Conservation (phyloP, 2,329 filamentous ascomycete genomes). For the Phaeoacremonium minimum region DNA sequence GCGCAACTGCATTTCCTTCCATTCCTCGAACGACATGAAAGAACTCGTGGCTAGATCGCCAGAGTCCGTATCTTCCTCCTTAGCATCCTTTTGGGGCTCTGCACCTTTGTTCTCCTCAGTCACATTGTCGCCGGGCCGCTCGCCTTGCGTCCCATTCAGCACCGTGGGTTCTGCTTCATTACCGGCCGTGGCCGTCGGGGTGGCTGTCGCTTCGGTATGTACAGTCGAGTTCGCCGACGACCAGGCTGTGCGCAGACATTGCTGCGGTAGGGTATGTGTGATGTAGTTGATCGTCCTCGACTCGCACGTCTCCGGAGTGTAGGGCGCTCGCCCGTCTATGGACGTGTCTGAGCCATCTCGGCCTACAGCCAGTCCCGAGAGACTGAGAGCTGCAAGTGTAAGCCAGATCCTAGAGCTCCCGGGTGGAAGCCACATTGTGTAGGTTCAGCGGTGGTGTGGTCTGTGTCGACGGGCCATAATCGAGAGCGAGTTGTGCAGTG, state of each 20-base stretch:
- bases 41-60: conserved; percentile 62
- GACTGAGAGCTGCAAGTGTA: too few species aligned
- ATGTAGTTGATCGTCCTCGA: conserved; percentile 75
- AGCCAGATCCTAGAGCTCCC: too few species aligned
- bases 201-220: conserved; percentile 7
- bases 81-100: conserved; percentile 10
- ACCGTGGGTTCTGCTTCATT: conserved; percentile 9
- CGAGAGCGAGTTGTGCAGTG: too few species aligned
- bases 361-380: too few species aligned
- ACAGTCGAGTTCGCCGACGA: conserved; percentile 17
- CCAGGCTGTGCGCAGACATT: conserved; percentile 67
- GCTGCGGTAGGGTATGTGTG: conserved; percentile 71
- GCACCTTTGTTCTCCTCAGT: conserved; percentile 30
- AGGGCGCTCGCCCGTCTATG: too few species aligned
- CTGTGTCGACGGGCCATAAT: too few species aligned
- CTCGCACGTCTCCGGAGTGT: conserved; percentile 38
- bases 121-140: conserved; percentile 11
- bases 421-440: too few species aligned
- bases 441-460: too few species aligned
- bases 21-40: conserved; percentile 96
- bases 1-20: conserved; percentile 90
- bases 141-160: conserved; percentile 3
- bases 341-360: too few species aligned
- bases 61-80: conserved; percentile 52
- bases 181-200: conserved; percentile 14